Base-by-base conservation (phyloP, 1,284 basidiomycete species). In the Cerioporus squamosus region DNA sequence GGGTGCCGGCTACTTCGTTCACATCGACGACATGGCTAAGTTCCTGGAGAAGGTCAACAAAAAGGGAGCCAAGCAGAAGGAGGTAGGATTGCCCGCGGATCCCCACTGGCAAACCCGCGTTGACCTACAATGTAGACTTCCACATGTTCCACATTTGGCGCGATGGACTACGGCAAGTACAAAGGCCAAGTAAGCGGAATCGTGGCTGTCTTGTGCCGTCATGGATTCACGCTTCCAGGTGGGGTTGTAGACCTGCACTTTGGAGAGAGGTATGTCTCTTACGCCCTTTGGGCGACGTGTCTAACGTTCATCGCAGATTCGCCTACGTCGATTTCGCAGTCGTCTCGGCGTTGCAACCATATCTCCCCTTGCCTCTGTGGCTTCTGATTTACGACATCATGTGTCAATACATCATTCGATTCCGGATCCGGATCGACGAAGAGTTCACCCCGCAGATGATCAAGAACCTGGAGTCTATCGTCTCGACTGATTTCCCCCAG, bases 361-460 rank as follows among this genome's bases (percentile, higher is more conserved):
- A 53, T 20, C 51, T 54, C 7, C 2, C 5, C 5, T 29, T 62
- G 5, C 18, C 38, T 8, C 8, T 57, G 9, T 18, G 50, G 10
- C 38, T 53, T 17, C 6, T n/a, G 1, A 14, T 2, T 5, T 61
- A 61, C 50, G 61, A 62, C 55, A 62, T 62, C 22, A 42, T 24
- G 23, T 62, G 61, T 26, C 61, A 62, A 24, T 62, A 62, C 48
- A 36, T 48, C 15, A 57, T 38, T 12, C 43, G 57, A 18, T 31
- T 59, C 6, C 9, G 14, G 0, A 36, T 40, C 9, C 48, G 51
- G 0, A 2, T 59, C 3, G 8, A 48, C 5, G 29, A 18, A 2
- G 3, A 52, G 15, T 47, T 57, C 17, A 29, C n/a, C 0, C 8
- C 18, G 15, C 42, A 23, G 7, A 40, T 20, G 10, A 10, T 53